phyloP scores from a whole-genome alignment of 495 filamentous ascomycete genomes.

The Penicillium cosmopolitanum region DNA sequence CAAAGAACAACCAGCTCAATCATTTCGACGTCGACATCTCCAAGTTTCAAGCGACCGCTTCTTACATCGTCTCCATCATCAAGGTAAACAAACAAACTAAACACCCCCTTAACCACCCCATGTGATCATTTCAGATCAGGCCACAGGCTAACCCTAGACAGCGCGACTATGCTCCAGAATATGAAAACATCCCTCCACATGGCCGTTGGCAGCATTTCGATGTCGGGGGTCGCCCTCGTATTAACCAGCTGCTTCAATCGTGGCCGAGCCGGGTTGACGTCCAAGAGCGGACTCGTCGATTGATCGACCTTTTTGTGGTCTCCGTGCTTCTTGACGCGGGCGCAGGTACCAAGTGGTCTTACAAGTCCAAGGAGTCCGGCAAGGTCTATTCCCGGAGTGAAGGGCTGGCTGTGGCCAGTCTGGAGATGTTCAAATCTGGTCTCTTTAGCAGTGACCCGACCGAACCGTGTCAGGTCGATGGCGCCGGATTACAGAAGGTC shows the following conservation, averaged over 20 bases:
- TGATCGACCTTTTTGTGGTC: constrained; percentile 70
- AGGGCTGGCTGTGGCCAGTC: constrained; percentile 87
- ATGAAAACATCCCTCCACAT: constrained; percentile 75
- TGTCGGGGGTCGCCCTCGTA: constrained; percentile 66
- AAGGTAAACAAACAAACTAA: constrained; percentile 62
- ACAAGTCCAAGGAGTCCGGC: constrained; percentile 89
- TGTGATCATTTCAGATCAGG: background rate
- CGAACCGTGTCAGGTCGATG: constrained; percentile 90
- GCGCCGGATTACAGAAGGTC: constrained; percentile 73
- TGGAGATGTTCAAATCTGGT: constrained; percentile 99
- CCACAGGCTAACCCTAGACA: constrained; percentile 40
- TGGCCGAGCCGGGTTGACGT: constrained; percentile 65
- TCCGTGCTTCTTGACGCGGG: constrained; percentile 72
- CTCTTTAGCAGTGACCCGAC: constrained; percentile 81
- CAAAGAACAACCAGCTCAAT: constrained; percentile 73
- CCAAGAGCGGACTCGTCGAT: constrained; percentile 63
- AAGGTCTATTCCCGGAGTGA: constrained; percentile 84
- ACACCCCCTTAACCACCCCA: constrained; percentile 3
- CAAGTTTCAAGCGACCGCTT: constrained; percentile 85
- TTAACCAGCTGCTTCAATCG: constrained; percentile 66
- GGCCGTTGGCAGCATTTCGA: constrained; percentile 76
- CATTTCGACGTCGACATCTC: constrained; percentile 92
- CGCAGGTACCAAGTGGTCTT: constrained; percentile 71
- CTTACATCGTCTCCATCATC: constrained; percentile 95
- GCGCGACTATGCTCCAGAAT: constrained; percentile 89